These are phyloP conservation scores for Atractiella rhizophila DNA, from an alignment of 768 basidiomycete genomes.

Conservation along the genomic window DNA sequence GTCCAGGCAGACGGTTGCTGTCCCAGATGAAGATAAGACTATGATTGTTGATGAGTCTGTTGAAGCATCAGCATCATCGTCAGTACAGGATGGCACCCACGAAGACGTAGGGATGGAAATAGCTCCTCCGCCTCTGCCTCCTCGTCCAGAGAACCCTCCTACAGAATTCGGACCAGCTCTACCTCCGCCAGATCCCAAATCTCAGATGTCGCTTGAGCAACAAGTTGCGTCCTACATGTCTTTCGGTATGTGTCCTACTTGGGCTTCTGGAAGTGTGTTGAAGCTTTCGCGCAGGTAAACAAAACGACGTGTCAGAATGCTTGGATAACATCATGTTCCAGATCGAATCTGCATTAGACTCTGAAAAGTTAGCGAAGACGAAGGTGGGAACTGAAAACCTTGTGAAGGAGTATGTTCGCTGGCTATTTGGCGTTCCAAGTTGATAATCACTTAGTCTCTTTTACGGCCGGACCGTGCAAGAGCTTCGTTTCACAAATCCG, in stretches of 20 bases:
- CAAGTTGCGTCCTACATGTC: constrained; percentile 11
- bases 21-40: not conserved
- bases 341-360: constrained; percentile 62
- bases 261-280: no score
- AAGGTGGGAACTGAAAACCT: constrained; percentile 38
- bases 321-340: constrained; percentile 99
- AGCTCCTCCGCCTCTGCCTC: no score
- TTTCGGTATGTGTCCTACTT: constrained; percentile 1
- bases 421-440: not conserved
- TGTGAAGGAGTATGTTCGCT: constrained; percentile 43
- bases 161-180: no score
- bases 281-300: no score
- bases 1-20: no score
- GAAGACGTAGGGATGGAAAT: no score
- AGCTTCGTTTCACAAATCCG: constrained; percentile 19
- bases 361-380: constrained; percentile 26
- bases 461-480: constrained; percentile 63
- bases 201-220: constrained; percentile 6
- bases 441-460: constrained; percentile 32
- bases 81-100: no score
- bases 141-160: no score
- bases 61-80: no score
- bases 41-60: constrained; percentile 4
- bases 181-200: no score
- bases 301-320: constrained; percentile 95